phyloP scores from a whole-genome alignment of 495 filamentous ascomycete genomes.

The Sphaerosporella brunnea region DNA sequence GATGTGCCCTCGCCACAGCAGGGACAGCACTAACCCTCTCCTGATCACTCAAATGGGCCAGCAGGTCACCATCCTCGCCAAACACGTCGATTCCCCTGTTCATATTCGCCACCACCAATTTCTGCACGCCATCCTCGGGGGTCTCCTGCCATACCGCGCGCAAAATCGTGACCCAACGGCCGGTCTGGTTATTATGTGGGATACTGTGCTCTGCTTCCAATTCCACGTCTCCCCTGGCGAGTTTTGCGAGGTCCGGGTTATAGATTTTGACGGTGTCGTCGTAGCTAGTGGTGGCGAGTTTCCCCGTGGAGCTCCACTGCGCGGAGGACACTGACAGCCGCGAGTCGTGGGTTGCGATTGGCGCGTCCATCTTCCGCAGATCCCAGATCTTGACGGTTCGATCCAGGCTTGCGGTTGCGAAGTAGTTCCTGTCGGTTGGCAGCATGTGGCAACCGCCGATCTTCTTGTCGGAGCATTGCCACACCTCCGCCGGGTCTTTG shows the following conservation, averaged over 20 bases:
- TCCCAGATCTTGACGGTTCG: slow-evolving; percentile 86
- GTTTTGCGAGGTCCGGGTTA: slow-evolving; percentile 24
- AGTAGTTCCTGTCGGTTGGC: slow-evolving; percentile 55
- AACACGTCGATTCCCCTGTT: slow-evolving; percentile 92
- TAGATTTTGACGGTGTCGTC: slow-evolving; percentile 92
- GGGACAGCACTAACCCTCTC: slow-evolving; percentile 77
- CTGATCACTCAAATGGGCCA: slow-evolving; percentile 75
- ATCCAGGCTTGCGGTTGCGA: slow-evolving; percentile 86
- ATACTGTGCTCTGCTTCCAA: slow-evolving; percentile 28
- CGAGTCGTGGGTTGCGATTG: slow-evolving; percentile 66
- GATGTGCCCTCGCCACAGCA: slow-evolving; percentile 79
- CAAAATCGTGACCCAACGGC: slow-evolving; percentile 56
- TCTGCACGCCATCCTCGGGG: slow-evolving; percentile 58
- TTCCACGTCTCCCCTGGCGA: background rate
- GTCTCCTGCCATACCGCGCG: slow-evolving; percentile 80
- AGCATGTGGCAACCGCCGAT: slow-evolving; percentile 84
- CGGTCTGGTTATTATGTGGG: slow-evolving; percentile 89
- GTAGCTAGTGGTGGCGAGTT: slow-evolving; percentile 80
- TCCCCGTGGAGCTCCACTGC: slow-evolving; percentile 62
- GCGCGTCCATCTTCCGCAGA: slow-evolving; percentile 54
- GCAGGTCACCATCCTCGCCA: slow-evolving; percentile 58
- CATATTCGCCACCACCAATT: slow-evolving; percentile 93
- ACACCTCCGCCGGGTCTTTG: background rate
- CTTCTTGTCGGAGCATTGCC: slow-evolving; percentile 54
- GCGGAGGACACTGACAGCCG: slow-evolving; percentile 79